Conservation (phyloP, 345 rosid genomes). For the Populus pruinosa region DNA sequence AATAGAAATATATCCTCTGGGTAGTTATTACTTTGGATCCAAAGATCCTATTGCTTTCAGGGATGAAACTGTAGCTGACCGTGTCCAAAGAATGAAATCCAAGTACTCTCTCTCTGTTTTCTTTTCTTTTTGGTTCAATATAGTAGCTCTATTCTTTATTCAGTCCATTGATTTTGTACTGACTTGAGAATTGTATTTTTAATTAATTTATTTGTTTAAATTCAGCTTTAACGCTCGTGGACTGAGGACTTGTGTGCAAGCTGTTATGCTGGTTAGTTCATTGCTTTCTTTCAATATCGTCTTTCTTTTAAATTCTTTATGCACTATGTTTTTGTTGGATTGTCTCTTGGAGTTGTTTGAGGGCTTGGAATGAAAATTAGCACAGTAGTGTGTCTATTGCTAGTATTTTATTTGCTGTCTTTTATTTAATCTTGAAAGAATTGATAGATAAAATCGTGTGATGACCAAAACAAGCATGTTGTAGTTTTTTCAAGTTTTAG, state of each 20-base stretch:
- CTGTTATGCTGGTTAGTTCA: conserved; percentile 66
- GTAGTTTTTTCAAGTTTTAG: too few species aligned
- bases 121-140: background rate
- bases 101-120: conserved; percentile 32
- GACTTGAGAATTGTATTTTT: background rate
- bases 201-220: background rate
- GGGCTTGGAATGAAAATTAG: too few species aligned
- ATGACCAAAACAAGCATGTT: too few species aligned
- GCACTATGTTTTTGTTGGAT: background rate
- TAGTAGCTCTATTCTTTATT: conserved; percentile 1
- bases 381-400: too few species aligned
- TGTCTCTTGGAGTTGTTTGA: background rate
- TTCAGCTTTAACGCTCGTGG: conserved; percentile 65
- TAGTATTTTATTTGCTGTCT: too few species aligned
- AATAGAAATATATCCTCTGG: conserved; percentile 61
- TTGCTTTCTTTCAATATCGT: background rate
- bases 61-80: conserved; percentile 54
- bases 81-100: conserved; percentile 59
- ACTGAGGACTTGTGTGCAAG: conserved; percentile 77
- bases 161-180: background rate
- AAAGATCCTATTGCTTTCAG: conserved; percentile 52
- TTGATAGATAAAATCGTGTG: too few species aligned
- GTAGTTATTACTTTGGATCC: conserved; percentile 75
- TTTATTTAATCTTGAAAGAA: too few species aligned
- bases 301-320: background rate